Evolutionary conservation across 164 flowering plant species (phyloP), one percentile per base, ranked within the genome.

Genomic region (Amborella trichopoda): DNA sequence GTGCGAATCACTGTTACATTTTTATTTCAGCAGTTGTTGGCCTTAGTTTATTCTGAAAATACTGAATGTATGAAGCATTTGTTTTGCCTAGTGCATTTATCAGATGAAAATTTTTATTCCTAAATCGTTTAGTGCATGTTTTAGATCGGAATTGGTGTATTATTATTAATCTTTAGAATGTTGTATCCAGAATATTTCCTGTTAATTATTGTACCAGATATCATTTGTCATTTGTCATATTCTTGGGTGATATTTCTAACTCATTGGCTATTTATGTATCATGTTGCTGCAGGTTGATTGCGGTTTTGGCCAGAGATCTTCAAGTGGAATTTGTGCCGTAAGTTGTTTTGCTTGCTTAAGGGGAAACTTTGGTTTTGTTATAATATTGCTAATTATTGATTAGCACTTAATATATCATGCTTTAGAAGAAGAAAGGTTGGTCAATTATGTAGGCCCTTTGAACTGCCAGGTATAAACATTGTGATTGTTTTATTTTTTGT

Each of bases 271-370:
- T n/a, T n/a, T n/a, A n/a, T n/a, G n/a, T n/a, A n/a, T 11, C 4
- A 6, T 39, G 26, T 50, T 18, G 34, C 34, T 37, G 41, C 75
- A 91, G 98, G 75, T 70, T 93, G 68, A 73, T 84, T 62, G 88
- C 87, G 33, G 82, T 77, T 62, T 59, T 93, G 52, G 78, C 94
- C 19, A 78, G 95, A 67, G 99, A 93, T 68, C 83, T 93, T 5
- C 56, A 73, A 23, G 72, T 71, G 46, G 99, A 93, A 41, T 93
- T 84, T 55, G 16, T 73, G 13, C 87, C 76, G 99, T 93, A 64
- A 82, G 96, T 77, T 62, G 24, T 25, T 49, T 42, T 33, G 30
- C 28, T 22, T 40, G 30, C 27, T 26, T 13, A n/a, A 5, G 18
- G 18, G n/a, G 40, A 16, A 37, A 37, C 40, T 44, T 5, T 48